Percentiles rank a stretch among this genome's conserved stretches.
phyloP scores from a whole-genome alignment of 495 filamentous ascomycete species.

The Penicillium desertorum region DNA sequence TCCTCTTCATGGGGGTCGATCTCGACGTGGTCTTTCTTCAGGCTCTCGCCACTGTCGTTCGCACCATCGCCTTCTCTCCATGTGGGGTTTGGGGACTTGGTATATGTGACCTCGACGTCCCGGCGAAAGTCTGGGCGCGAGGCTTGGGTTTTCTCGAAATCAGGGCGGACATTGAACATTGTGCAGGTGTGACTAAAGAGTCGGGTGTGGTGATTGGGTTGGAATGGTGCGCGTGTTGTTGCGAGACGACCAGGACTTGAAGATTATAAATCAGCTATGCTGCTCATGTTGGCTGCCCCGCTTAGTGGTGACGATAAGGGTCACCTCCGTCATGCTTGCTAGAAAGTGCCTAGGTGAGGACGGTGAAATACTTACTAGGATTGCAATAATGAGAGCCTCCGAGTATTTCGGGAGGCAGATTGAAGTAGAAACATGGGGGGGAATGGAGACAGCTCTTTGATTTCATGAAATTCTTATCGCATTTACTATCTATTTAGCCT shows the following conservation, averaged over 20 bases:
- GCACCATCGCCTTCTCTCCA: slow-evolving; percentile 81
- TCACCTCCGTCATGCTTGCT: background rate
- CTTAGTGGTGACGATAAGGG: background rate
- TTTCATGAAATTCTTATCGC: background rate
- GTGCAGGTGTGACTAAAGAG: slow-evolving; percentile 25
- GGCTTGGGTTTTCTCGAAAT: slow-evolving; percentile 76
- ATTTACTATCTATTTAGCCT: background rate
- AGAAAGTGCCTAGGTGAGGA: background rate
- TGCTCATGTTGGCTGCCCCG: slow-evolving; percentile 2
- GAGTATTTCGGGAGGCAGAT: slow-evolving; percentile 1
- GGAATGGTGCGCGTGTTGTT: background rate
- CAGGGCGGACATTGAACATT: slow-evolving; percentile 39
- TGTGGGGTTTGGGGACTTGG: slow-evolving; percentile 67
- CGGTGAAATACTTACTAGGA: slow-evolving; percentile 8
- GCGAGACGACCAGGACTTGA: slow-evolving; percentile 4
- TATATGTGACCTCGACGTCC: slow-evolving; percentile 55
- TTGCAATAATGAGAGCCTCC: background rate
- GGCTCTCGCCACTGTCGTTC: slow-evolving; percentile 57
- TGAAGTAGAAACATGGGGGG: slow-evolving; percentile 5
- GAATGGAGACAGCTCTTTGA: background rate
- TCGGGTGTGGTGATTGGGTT: slow-evolving; percentile 6
- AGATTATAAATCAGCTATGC: slow-evolving; percentile 11
- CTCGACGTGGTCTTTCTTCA: slow-evolving; percentile 63
- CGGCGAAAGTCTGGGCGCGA: slow-evolving; percentile 65
- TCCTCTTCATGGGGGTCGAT: slow-evolving; percentile 80